These are phyloP conservation scores for Saccharomyces pastorianus DNA, from an alignment of 1,139 yeast species.

Conservation along the genomic window DNA sequence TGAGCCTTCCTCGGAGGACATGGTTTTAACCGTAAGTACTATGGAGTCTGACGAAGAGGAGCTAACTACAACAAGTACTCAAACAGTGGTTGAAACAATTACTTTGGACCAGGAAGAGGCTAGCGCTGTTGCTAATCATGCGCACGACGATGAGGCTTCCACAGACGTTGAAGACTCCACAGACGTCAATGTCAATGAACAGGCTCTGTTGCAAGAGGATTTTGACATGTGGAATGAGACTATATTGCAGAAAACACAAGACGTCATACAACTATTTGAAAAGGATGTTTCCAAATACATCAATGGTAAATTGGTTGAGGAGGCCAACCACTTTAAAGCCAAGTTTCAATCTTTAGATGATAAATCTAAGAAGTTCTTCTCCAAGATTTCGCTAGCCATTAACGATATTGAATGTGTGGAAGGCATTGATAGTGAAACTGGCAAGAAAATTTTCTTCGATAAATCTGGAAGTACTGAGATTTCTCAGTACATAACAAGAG, in stretches of 20 bases:
- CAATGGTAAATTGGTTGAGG: conserved; percentile 1
- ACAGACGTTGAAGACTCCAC: neutral
- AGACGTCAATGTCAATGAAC: conserved; percentile 8
- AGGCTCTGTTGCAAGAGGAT: conserved; percentile 10
- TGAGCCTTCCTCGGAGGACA: neutral
- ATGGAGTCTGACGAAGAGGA: neutral
- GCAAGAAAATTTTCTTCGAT: conserved; percentile 33
- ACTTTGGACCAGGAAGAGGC: neutral
- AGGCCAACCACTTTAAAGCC: neutral
- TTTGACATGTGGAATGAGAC: conserved; percentile 11
- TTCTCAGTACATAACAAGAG: conserved; percentile 10
- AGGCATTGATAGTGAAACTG: conserved; percentile 37
- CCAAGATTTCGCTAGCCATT: conserved; percentile 29
- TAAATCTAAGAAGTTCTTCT: neutral
- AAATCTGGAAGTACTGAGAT: conserved; percentile 29
- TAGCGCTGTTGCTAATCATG: neutral
- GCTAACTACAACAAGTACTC: neutral
- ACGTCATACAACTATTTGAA: conserved; percentile 9
- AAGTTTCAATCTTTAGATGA: neutral
- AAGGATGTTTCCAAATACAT: conserved; percentile 8
- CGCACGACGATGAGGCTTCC: neutral
- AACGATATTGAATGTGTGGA: conserved; percentile 42
- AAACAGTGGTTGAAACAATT: neutral
- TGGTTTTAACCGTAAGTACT: neutral
- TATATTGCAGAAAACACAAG: conserved; percentile 10